Evolutionary conservation across 371 early-diverging fungal genomes (phyloP), one percentile per base, ranked within the genome.

Genomic region (Circinella umbellata): DNA sequence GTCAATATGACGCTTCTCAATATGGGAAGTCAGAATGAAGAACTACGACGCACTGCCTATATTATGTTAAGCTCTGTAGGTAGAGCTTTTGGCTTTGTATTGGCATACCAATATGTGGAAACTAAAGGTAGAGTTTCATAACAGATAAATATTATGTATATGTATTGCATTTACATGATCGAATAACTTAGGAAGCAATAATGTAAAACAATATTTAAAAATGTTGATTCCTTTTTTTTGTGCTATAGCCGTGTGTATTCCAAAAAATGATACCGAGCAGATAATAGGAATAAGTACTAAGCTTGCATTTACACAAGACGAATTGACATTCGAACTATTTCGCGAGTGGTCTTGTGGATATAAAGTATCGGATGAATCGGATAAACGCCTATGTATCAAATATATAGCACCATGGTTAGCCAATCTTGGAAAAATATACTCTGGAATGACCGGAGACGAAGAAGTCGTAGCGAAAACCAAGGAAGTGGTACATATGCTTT

Each of bases 391-490:
- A 55, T 92, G 92, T 59, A 81, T 97, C 49, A 89, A 94, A 71
- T 96, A 94, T 75, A 90, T 96, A 80, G 86, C 88, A 7, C 96
- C 96, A 0, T 97, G 96, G 97, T 69, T 96, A 46, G 73, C 87
- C 14, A 95, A 95, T 64, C 75, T 97, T 49, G 88, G 34, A 88
- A 9, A 76, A 74, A 64, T 72, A 71, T 42, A 64, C 76, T 10
- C 57, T 0, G 9, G 74, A 76, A 1, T 80, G 79, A 18, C 76
- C 70, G 53, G 36, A 64, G 71, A 81, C 64, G 72, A 78, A 37
- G 81, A 84, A 54, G 76, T 85, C 20, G 74, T 73, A n/a, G n/a
- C 51, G 15, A 92, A 89, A 74, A 84, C 91, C 8, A 85, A 88
- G 49, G 92, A 94, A 66, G 76, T 96, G 36, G 66, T 96, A 57